These are phyloP conservation scores for Globisporangium mamillatum DNA, from an alignment of 352 stramenopile species.

Conservation along the genomic window DNA sequence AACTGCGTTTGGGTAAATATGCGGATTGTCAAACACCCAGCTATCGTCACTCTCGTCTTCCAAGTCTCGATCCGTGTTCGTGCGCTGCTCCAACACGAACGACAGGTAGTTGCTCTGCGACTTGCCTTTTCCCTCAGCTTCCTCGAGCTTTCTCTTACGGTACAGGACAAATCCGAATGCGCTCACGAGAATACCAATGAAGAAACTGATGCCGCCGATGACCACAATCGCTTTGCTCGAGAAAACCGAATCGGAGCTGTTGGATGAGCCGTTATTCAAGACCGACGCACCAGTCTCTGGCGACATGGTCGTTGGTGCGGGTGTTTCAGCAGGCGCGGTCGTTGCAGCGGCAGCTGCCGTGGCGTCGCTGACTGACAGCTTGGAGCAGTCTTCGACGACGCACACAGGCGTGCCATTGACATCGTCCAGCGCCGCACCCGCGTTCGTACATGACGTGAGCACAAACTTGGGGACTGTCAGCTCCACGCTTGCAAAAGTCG, in stretches of 20 bases:
- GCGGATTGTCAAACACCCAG: constrained; percentile 52
- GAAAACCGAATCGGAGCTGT: constrained; percentile 21
- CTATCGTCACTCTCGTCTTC: constrained; percentile 45
- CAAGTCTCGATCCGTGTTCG: constrained; percentile 23
- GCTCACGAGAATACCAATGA: constrained; percentile 38
- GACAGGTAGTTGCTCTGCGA: constrained; percentile 27
- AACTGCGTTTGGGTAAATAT: constrained; percentile 34
- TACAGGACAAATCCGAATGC: constrained; percentile 35
- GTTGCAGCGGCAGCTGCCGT: not conserved
- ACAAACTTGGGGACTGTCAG: constrained; percentile 14
- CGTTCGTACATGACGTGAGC: constrained; percentile 20
- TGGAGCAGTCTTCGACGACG: constrained; percentile 11
- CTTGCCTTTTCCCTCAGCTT: constrained; percentile 22
- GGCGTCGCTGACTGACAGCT: not conserved
- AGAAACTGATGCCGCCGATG: constrained; percentile 51
- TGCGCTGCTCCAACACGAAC: constrained; percentile 26
- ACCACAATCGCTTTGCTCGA: constrained; percentile 44
- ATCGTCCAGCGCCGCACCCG: not conserved
- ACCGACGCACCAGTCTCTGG: not conserved
- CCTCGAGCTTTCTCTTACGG: constrained; percentile 25
- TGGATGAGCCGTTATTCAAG: constrained; percentile 11
- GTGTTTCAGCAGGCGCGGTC: not conserved
- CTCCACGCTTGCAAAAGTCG: constrained; percentile 32
- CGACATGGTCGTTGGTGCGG: not conserved
- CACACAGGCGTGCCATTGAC: constrained; percentile 12